These are phyloP conservation scores for Lasiodiplodia theobromae DNA, from an alignment of 2,329 filamentous ascomycete species.

Conservation along the genomic window DNA sequence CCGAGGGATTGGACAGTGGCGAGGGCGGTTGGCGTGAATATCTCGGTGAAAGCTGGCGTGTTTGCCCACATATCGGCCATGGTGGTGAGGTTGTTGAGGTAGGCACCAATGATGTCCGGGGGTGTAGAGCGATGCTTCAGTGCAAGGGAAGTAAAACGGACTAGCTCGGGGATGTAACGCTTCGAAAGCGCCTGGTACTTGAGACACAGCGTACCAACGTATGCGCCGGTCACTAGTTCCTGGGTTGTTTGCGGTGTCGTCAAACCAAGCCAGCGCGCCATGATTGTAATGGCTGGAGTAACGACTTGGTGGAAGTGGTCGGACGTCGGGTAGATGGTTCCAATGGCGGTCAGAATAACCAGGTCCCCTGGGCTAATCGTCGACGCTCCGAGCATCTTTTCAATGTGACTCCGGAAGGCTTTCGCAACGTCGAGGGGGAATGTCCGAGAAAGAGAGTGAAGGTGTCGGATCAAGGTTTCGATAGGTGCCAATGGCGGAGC, in stretches of 20 bases:
- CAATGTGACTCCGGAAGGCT: conserved; percentile 78
- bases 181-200: conserved; percentile 86
- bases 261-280: conserved; percentile 82
- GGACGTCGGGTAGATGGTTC: conserved; percentile 88
- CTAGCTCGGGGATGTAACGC: conserved; percentile 86
- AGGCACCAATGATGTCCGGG: conserved; percentile 62
- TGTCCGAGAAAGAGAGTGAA: conserved; percentile 89
- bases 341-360: conserved; percentile 81
- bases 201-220: conserved; percentile 77
- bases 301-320: conserved; percentile 97
- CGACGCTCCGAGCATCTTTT: conserved; percentile 61
- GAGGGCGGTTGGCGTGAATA: conserved; percentile 69
- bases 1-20: conserved; percentile 40
- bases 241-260: conserved; percentile 69
- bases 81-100: conserved; percentile 69
- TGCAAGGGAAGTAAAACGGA: conserved; percentile 81
- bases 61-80: conserved; percentile 76
- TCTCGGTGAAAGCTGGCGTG: conserved; percentile 78
- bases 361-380: conserved; percentile 73
- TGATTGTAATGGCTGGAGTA: conserved; percentile 86
- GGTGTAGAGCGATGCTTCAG: conserved; percentile 56
- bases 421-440: conserved; percentile 80
- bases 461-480: conserved; percentile 84
- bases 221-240: conserved; percentile 77
- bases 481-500: conserved; percentile 70